A percentile compares a stretch with the other conserved stretches of the same genome.
Evolutionary conservation across 805 yeast species (phyloP).

Genomic region (Pichia sporocuriosa): DNA sequence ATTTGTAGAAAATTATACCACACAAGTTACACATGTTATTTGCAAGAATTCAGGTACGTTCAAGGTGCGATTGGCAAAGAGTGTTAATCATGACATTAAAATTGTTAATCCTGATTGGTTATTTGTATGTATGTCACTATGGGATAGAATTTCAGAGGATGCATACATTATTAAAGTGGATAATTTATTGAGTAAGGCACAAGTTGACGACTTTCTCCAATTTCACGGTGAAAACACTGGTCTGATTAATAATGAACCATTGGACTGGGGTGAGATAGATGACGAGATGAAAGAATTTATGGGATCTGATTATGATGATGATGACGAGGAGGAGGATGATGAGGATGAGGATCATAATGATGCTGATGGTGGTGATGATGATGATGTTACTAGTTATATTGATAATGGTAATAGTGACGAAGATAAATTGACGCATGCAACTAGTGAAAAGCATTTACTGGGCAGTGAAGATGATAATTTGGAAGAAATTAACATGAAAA

Average conservation of each 20-base stretch:
- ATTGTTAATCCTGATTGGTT: constrained; percentile 93
- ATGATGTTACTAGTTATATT: constrained; percentile 18
- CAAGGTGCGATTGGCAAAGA: constrained; percentile 75
- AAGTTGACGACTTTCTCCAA: constrained; percentile 39
- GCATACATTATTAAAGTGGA: constrained; percentile 50
- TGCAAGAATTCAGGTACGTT: constrained; percentile 75
- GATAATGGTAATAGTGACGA: not conserved
- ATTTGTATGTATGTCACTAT: constrained; percentile 72
- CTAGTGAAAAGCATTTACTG: not conserved
- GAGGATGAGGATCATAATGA: constrained; percentile 12
- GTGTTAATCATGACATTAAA: constrained; percentile 51
- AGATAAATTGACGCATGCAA: not conserved
- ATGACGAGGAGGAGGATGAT: constrained; percentile 22
- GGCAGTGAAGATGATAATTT: no score
- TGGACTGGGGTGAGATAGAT: constrained; percentile 49
- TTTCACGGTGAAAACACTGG: constrained; percentile 33
- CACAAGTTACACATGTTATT: constrained; percentile 80
- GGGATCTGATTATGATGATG: constrained; percentile 40
- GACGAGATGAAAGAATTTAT: constrained; percentile 50
- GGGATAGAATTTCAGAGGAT: constrained; percentile 64
- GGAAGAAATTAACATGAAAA: not conserved
- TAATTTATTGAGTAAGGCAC: constrained; percentile 37
- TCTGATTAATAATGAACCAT: constrained; percentile 34
- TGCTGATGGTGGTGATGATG: constrained; percentile 19
- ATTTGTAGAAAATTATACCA: constrained; percentile 64